These are phyloP conservation scores for Russula sp. DNA, from an alignment of 768 basidiomycete genomes.

Conservation along the genomic window DNA sequence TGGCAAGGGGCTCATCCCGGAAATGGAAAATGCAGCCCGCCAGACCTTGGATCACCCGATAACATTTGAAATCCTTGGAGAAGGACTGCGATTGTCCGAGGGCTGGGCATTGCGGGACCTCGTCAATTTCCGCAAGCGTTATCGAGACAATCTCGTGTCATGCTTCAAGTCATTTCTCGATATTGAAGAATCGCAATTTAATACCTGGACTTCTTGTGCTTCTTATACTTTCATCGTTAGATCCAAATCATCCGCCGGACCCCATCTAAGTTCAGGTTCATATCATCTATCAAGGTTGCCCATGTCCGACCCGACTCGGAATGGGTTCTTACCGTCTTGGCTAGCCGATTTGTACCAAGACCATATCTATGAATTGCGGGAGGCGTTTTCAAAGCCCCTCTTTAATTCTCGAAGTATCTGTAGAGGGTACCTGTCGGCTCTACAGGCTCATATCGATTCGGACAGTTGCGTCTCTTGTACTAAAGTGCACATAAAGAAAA, in stretches of 20 bases:
- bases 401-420: not conserved
- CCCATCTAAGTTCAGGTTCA: too few relatives aligned
- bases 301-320: not conserved
- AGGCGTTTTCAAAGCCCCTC: slow-evolving; percentile 2
- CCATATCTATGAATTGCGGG: not conserved
- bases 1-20: not conserved
- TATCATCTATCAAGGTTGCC: too few relatives aligned
- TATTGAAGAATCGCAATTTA: too few relatives aligned
- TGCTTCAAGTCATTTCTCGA: not conserved
- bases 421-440: not conserved
- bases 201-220: too few relatives aligned
- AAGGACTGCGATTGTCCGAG: not conserved
- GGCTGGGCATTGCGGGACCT: not conserved
- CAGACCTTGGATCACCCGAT: not conserved
- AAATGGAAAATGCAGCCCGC: not conserved
- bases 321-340: not conserved
- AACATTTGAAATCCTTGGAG: not conserved
- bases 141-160: not conserved
- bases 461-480: not conserved
- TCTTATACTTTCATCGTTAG: too few relatives aligned
- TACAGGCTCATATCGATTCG: not conserved
- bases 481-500: not conserved
- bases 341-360: not conserved
- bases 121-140: not conserved
- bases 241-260: too few relatives aligned